Evolutionary conservation across 1,139 yeast species (phyloP), one percentile per base, ranked within the genome.

Genomic region (Lodderomyces orthopsilosis): DNA sequence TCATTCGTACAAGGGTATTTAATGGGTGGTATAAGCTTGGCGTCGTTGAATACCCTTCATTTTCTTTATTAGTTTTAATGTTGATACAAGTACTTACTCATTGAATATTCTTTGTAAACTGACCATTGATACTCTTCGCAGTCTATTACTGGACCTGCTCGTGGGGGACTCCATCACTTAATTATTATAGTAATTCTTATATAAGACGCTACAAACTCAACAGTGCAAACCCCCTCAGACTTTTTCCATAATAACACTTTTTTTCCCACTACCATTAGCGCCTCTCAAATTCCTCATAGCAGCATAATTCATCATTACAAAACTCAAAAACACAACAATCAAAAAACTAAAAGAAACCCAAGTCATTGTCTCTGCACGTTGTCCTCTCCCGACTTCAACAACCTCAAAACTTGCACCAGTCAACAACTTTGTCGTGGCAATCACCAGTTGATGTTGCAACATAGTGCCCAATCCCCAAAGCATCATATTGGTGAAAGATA

Each of bases 401-500:
- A 79, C 66, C 0, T 70, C 61, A 71, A 81, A 68, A 28, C 87
- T 80, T 2, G 87, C 72, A 1, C 67, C 62, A 1, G 71, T 68
- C 1, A 81, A 71, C 40, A 82, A 56, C 6, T 58, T 54, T 2
- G 59, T 52, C 3, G 78, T 71, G 0, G 85, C 66, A 35, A 65
- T 66, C 0, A 74, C 70, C 0, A 86, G 86, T 39, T 83, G 82
- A 50, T 81, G 83, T 41, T 76, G 75, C 68, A 88, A 74, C 76
- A 84, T 81, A 1, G 88, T 73, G 0, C 89, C 89, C 37, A 83
- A 61, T 0, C 87, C 86, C 86, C 89, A 83, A 3, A 82, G 44
- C 9, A 83, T 52, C 21, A 74, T 65, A 40, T 74, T 58, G 0
- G 66, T 44, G 0, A 72, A 61, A 4, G 77, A 61, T 15, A 76